Base-by-base conservation (phyloP, 2,329 filamentous ascomycete genomes). In the Penicillium sp. region DNA sequence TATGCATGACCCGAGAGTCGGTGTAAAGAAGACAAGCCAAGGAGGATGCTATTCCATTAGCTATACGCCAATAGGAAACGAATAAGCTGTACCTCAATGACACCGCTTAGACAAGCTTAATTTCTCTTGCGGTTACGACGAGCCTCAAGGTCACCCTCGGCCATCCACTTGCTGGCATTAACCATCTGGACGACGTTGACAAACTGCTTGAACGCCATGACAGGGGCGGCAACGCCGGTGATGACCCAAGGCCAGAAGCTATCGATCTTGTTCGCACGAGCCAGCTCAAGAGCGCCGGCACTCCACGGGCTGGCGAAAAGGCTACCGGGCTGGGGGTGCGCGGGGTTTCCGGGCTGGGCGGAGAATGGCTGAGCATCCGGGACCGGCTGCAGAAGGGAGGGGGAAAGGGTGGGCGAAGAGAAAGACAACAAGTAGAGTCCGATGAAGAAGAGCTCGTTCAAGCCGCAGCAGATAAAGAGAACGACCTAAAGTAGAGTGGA, bases 381-480 rank as follows among this genome's bases (percentile, higher is more conserved):
- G 41, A 86, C 80, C 13, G 85, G 80, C 67, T 86, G 80, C 55
- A 88, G 86, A 52, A 98, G 88, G 56, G 91, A 91, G 1, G 95
- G 93, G 1, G 91, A 95, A 54, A 98, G 86, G 37, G 87, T 85
- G 2, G 93, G 93, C 56, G 91, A 96, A 57, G 90, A 96, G 82
- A 99, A 99, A 68, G 93, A 97, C 58, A 99, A 88, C 53, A 99
- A 89, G 80, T 99, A 99, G 60, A 99, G 86, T 29, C 91, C 93
- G 72, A 99, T 97, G 83, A 99, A 99, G 84, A 97, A 99, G 63
- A 93, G 79, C 78, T 99, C 95, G 76, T 99, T 99, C 64, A 96
- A 79, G 56, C 86, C 83, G 81, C 95, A 99, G 77, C 91, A 90
- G 60, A 91, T 77, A 79, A 99, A 99, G 43, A 99, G 84, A 46